These are phyloP conservation scores for Ceratonia siliqua DNA, from an alignment of 306 rosid genomes.

Conservation along the genomic window DNA sequence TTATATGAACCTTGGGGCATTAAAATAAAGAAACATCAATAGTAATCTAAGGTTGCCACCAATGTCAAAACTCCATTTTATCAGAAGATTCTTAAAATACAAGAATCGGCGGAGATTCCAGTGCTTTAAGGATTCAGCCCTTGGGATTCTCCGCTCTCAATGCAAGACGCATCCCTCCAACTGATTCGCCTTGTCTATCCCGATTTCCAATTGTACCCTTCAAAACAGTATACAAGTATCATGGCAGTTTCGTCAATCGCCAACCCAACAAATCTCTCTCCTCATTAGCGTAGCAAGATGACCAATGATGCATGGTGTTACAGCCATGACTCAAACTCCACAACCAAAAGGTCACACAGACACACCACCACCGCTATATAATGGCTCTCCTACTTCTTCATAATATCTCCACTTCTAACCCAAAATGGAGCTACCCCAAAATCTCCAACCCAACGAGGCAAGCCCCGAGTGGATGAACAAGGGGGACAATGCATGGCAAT, in stretches of 20 bases:
- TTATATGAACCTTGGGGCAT: not conserved
- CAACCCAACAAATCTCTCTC: not conserved
- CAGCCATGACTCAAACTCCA: not conserved
- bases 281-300: not conserved
- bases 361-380: not conserved
- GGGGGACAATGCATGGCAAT: slow-evolving; percentile 57
- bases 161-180: not conserved
- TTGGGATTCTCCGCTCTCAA: slow-evolving; percentile 33
- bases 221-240: not conserved
- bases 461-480: slow-evolving; percentile 53
- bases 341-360: not conserved
- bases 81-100: slow-evolving; percentile 7
- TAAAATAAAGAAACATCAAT: not conserved
- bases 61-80: not conserved
- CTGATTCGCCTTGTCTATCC: not conserved
- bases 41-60: not conserved
- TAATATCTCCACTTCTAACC: not conserved
- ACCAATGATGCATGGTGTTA: not conserved
- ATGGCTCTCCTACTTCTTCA: not conserved
- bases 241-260: not conserved
- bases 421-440: slow-evolving; percentile 2
- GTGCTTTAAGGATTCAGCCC: not conserved
- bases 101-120: slow-evolving; percentile 30
- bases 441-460: not conserved
- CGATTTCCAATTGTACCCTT: not conserved